Percentiles rank a stretch among this genome's conserved stretches.
phyloP scores from a whole-genome alignment of 2,329 filamentous ascomycete species.

The Endothia cerciana region DNA sequence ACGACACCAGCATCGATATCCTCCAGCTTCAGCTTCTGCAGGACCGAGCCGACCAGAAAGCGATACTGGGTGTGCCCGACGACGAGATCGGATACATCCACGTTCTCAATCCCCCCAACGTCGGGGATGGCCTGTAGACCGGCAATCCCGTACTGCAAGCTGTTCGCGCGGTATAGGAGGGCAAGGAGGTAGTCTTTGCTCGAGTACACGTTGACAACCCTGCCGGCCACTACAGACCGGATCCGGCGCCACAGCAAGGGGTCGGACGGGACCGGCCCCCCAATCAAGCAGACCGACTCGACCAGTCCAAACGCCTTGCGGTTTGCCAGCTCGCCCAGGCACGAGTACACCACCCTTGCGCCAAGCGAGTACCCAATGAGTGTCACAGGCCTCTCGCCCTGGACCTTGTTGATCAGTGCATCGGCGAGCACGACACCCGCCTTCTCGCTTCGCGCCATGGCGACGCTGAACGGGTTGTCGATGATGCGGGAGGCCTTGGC shows the following conservation, averaged over 20 bases:
- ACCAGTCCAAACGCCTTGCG: constrained; percentile 81
- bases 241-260: constrained; percentile 75
- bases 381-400: constrained; percentile 80
- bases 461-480: constrained; percentile 82
- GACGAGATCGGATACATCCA: constrained; percentile 57
- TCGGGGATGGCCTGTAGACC: constrained; percentile 75
- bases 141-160: constrained; percentile 80
- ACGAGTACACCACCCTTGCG: constrained; percentile 81
- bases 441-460: constrained; percentile 76
- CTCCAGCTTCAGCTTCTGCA: constrained; percentile 35
- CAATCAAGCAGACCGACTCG: constrained; percentile 83
- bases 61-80: constrained; percentile 44
- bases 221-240: constrained; percentile 76
- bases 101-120: constrained; percentile 67
- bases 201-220: constrained; percentile 86
- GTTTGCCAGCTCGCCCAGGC: constrained; percentile 75
- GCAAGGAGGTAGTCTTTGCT: constrained; percentile 86
- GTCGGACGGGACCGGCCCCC: constrained; percentile 76
- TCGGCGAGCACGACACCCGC: constrained; percentile 81
- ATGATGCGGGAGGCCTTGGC: constrained; percentile 70
- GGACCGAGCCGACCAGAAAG: constrained; percentile 53
- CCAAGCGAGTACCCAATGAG: constrained; percentile 83
- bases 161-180: constrained; percentile 84
- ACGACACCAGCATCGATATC: constrained; percentile 24
- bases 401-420: constrained; percentile 78